Evolutionary conservation across 371 early-diverging fungal species (phyloP), one percentile per base, ranked within the genome.

Genomic region (Mucor lusitanicus): DNA sequence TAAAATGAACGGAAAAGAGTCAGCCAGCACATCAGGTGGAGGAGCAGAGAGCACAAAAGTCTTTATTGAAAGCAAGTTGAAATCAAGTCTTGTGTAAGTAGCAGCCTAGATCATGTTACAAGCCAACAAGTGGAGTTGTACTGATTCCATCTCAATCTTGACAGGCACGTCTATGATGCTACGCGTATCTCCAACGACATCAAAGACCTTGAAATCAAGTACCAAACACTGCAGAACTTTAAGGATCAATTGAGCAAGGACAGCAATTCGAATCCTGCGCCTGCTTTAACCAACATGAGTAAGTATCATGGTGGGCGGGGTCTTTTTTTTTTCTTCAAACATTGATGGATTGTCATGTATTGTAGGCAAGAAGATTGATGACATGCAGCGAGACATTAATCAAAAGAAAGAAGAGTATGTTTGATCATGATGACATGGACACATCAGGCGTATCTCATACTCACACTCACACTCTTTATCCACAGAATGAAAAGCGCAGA

Each of bases 131-230:
- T 37, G 3, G 13, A 37, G 37, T 13, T 13, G 13, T 11, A 13
- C 13, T 37, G 37, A 37, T 35, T 30, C 33, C 33, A 7, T 35
- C 11, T 37, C 37, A 37, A 44, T 6, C 44, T 19, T 44, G 44
- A 53, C 35, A 68, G 68, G 33, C 48, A 58, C 7, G 35, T 68
- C 11, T 59, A 68, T 32, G 68, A 63, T 37, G 46, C 63, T 1
- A 50, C 63, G 19, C 68, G 59, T 28, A 35, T 63, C 23, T 48
- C 68, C 12, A 30, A 25, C 3, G 68, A 68, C 21, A 50, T 68
- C 5, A 57, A 30, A 13, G 30, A 19, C 4, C 21, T 53, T 4
- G 63, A 68, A 40, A 32, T 4, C 17, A 68, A 68, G 21, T 15
- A 59, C 21, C 23, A 61, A 2, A 48, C 56, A n/a, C 21, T 68